phyloP scores from a whole-genome alignment of 2,329 filamentous ascomycete genomes.

The Sporothrix euskadiensis region DNA sequence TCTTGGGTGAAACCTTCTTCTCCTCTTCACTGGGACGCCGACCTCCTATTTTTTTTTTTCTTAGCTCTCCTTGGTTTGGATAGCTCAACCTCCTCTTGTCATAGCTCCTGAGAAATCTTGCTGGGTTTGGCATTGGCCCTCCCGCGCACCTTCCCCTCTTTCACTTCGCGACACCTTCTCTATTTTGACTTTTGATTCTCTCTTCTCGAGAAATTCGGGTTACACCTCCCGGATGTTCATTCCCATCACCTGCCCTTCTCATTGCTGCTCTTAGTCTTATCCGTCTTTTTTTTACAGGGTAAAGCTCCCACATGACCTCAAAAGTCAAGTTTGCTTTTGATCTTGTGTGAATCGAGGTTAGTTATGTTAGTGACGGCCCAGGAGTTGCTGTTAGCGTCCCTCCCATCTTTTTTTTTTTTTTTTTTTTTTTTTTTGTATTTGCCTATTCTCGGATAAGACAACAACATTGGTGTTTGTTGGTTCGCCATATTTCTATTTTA shows the following conservation, averaged over 20 bases:
- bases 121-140: background rate
- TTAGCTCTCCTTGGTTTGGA: background rate
- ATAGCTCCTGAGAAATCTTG: background rate
- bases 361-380: background rate
- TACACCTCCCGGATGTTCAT: background rate
- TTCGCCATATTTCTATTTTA: background rate
- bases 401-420: background rate
- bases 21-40: background rate
- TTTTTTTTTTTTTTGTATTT: background rate
- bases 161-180: background rate
- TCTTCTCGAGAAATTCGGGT: too few relatives aligned
- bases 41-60: background rate
- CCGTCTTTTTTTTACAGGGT: background rate
- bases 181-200: background rate
- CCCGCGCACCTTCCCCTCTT: slow-evolving; percentile 7
- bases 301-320: background rate
- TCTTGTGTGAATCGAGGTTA: slow-evolving; percentile 10
- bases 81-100: background rate
- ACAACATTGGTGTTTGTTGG: background rate
- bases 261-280: background rate
- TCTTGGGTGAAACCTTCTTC: too few relatives aligned
- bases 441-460: background rate
- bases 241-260: background rate
- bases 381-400: background rate
- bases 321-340: background rate